A percentile compares a stretch with the other conserved stretches of the same genome.
phyloP scores from a whole-genome alignment of 83 land plant genomes.

The Isoetes engelmannii region DNA sequence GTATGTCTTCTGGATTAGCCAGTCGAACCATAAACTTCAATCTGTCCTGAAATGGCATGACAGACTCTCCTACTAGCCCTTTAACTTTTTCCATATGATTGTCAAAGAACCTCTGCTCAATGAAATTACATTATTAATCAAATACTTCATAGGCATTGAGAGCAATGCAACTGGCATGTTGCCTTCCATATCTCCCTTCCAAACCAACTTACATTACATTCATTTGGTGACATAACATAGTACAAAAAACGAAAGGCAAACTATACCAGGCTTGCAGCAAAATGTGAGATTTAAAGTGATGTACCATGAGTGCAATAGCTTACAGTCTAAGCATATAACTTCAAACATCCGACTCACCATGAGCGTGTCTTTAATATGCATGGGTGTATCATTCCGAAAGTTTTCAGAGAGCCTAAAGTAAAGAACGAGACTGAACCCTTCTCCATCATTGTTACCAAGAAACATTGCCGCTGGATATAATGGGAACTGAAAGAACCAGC shows the following conservation, averaged over 20 bases:
- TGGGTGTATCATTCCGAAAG: constrained; percentile 46
- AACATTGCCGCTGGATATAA: constrained; percentile 72
- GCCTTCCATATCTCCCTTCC: not conserved
- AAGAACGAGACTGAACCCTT: constrained; percentile 72
- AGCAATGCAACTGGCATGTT: not conserved
- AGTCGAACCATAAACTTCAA: constrained; percentile 73
- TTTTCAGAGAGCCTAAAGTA: constrained; percentile 69
- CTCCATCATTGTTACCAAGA: constrained; percentile 67
- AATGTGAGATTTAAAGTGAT: not conserved
- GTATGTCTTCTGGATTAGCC: constrained; percentile 70
- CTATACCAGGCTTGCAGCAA: not conserved
- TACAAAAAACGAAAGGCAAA: not conserved
- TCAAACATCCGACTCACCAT: constrained; percentile 36
- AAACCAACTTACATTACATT: not conserved
- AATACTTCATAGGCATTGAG: not conserved
- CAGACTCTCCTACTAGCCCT: constrained; percentile 65
- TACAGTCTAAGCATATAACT: not conserved
- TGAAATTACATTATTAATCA: not conserved
- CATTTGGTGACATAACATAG: not conserved
- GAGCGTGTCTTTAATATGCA: constrained; percentile 52
- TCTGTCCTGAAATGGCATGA: constrained; percentile 61
- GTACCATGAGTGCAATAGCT: not conserved
- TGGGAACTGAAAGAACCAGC: constrained; percentile 52
- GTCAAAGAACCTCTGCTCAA: constrained; percentile 59
- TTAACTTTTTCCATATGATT: constrained; percentile 72